Conservation (phyloP, 306 rosid species). For the Trifolium subterraneum region DNA sequence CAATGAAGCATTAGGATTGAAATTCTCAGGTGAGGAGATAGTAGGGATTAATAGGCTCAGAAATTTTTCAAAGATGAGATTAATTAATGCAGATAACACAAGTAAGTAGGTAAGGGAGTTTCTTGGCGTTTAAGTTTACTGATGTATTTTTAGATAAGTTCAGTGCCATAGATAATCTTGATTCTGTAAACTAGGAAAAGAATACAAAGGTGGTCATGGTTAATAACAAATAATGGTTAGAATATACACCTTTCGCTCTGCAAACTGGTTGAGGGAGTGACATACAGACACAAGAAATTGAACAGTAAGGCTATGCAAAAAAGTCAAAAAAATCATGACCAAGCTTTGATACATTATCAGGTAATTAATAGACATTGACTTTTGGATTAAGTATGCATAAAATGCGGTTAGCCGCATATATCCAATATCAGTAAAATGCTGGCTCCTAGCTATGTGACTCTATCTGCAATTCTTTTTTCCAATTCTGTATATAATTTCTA, state of each 20-base stretch:
- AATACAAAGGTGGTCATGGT: constrained; percentile 6
- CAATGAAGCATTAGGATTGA: neutral
- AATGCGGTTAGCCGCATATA: too few relatives aligned
- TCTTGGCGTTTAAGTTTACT: constrained; percentile 40
- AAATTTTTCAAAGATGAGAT: constrained; percentile 20
- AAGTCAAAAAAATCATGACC: too few relatives aligned
- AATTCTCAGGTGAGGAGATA: constrained; percentile 17
- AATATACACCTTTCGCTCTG: neutral
- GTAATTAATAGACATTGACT: constrained; percentile 6
- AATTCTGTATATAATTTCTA: too few relatives aligned
- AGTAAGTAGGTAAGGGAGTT: constrained; percentile 19
- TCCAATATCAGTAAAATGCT: too few relatives aligned
- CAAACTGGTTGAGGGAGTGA: constrained; percentile 32
- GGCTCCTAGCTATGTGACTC: too few relatives aligned
- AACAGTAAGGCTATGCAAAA: neutral
- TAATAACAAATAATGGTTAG: constrained; percentile 28
- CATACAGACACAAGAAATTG: constrained; percentile 12
- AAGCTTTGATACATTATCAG: too few relatives aligned
- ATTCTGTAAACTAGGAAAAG: constrained; percentile 39
- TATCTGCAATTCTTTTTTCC: too few relatives aligned
- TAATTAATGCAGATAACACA: constrained; percentile 25
- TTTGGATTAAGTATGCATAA: neutral
- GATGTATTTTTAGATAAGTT: neutral
- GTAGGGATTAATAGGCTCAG: constrained; percentile 11
- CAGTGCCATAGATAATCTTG: constrained; percentile 42